Percentiles rank a stretch among this genome's conserved stretches.
Evolutionary conservation across 1,284 basidiomycete genomes (phyloP).

Genomic region (Exobasidium rhododendri): DNA sequence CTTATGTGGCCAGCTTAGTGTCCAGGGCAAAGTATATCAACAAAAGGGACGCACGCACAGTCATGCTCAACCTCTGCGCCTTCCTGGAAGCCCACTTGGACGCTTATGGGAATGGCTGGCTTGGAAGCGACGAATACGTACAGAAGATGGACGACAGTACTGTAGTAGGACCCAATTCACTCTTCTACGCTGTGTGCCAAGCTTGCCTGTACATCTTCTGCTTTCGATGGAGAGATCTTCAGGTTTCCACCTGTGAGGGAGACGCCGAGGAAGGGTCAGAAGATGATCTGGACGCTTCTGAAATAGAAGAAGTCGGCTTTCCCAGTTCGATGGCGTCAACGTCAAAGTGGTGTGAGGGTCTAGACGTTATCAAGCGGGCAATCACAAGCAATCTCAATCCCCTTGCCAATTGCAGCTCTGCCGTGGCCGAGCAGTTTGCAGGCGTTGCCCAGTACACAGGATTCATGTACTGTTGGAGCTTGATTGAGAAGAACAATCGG

Average conservation of each 20-base stretch:
- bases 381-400: constrained; percentile 84
- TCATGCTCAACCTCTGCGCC: constrained; percentile 77
- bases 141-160: neutral
- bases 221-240: constrained; percentile 88
- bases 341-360: constrained; percentile 72
- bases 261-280: constrained; percentile 15
- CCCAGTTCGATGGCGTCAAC: constrained; percentile 9
- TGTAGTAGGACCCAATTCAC: constrained; percentile 38
- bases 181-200: constrained; percentile 90
- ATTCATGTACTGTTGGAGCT: constrained; percentile 91
- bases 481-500: constrained; percentile 73
- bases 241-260: neutral
- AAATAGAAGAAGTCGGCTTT: neutral
- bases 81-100: constrained; percentile 66
- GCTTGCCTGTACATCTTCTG: constrained; percentile 96
- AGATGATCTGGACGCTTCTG: constrained; percentile 1
- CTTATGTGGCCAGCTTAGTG: constrained; percentile 71
- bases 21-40: constrained; percentile 85
- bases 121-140: neutral
- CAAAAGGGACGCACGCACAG: constrained; percentile 69
- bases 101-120: constrained; percentile 11
- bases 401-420: constrained; percentile 68
- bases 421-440: constrained; percentile 92
- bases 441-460: constrained; percentile 82
- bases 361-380: constrained; percentile 75